Evolutionary conservation across 345 rosid genomes (phyloP), one percentile per base, ranked within the genome.

Genomic region (Moringa oleifera): DNA sequence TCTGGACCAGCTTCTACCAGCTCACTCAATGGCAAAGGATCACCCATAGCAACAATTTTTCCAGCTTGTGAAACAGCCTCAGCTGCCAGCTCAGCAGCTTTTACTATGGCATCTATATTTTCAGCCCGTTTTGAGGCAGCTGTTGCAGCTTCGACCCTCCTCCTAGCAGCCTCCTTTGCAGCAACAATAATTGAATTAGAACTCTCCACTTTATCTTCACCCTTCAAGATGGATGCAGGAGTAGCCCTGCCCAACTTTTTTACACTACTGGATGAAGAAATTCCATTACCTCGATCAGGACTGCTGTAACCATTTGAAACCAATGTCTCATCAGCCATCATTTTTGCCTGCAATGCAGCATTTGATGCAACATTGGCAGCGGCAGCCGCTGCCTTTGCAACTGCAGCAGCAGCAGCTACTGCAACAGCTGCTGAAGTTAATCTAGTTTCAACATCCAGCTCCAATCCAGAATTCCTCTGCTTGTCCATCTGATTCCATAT

Each of bases 361-460:
- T 75, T 80, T 23, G 93, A 81, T 64, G 99, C 97, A 50, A 95
- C 96, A 74, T 79, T 87, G 61, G 97, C 96, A 53, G 96, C 96
- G 16, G 97, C 97, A 58, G 99, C 94, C 54, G 99, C 99, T 15
- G 96, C 97, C 71, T 84, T 91, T 41, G 98, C 99, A 77, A 91
- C 96, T 46, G 99, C 85, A 70, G 96, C 89, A 2, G 99, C 98
- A 25, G 95, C 89, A 50, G 95, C 86, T 61, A 84, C 69, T 19
- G 95, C 90, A 81, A 78, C 82, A 57, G 96, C 94, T 62, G 98
- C 97, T n/a, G 87, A 85, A 67, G 90, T 85, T 74, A 95, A 69
- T 62, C 75, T 85, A 57, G 74, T 76, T 78, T 91, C 90, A 62
- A 71, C 78, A 66, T 88, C 93, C 46, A 82, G 61, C 25, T 53